Base-by-base conservation (phyloP, 1,284 basidiomycete genomes). In the Pseudozyma thailandica region DNA sequence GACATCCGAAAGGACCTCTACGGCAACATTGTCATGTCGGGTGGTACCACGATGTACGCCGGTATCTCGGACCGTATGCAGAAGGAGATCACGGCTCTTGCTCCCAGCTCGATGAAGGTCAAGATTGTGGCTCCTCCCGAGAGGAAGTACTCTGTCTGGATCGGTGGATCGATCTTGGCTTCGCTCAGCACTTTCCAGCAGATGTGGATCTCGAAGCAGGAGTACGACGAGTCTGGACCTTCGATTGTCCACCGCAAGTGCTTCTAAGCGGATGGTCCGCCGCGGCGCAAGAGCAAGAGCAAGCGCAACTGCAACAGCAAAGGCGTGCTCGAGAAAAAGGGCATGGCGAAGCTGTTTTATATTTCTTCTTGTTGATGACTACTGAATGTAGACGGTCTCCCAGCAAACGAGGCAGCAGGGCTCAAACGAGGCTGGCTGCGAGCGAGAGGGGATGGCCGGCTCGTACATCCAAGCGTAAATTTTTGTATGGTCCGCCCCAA, bases 51-150 rank as follows among this genome's bases (percentile, higher is more conserved):
- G 81, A 95, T 96, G 93, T 95, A 93, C 90, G 91, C 93, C 72
- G 94, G 94, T 87, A 94, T 96, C 80, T 84, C 93, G 79, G 94
- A 97, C 86, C 91, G 94, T 83, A 95, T 97, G 93, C 93, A 94
- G 87, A 95, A 94, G 88, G 94, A 97, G 87, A 88, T 98, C 83
- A 92, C 92, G 45, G 87, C 91, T 27, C 88, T 97, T 64, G 88
- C 92, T 55, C 94, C 94, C 27, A 83, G 84, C 65, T 86, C 85
- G 62, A 88, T 96, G 91, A 96, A 94, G 90, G 91, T 95, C 87
- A 83, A 82, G 82, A 82, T 81, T 51, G 78, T 83, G 18, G 81
- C 78, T 43, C 79, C 79, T 21, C 82, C 78, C 46, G 79, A 79
- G 79, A 65, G 81, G 39, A 82, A 82, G 77, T 82, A 82, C 77